Evolutionary conservation across 2,329 filamentous ascomycete genomes (phyloP), one percentile per base, ranked within the genome.

Genomic region (Ascochyta koolunga): DNA sequence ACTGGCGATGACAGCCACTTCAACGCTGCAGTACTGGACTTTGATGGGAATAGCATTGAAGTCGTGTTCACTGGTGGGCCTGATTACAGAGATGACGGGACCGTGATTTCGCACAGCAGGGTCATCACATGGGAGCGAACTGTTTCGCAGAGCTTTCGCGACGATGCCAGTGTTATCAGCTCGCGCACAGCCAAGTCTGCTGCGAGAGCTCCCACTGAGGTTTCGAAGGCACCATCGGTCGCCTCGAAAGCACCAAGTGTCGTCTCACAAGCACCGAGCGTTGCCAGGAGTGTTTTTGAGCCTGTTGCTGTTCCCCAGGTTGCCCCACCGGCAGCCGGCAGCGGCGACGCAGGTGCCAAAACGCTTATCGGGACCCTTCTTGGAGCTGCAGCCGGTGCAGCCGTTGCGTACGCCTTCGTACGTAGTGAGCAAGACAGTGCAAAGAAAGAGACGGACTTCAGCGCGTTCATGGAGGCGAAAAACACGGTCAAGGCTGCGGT

Each of bases 1-100:
- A 81, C 83, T 68, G 75, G 78, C 16, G 77, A 82, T 3, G 78
- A 79, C 67, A 77, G 83, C 75, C 79, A 85, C 78, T 81, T 86
- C 76, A 87, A 85, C 58, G 84, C 85, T 41, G 83, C 84, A 6
- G 78, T 91, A 35, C 82, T 86, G 56, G 91, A 96, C 74, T 82
- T 90, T 49, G 91, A 96, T 77, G 90, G 90, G 44, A 96, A 96
- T 77, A 89, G 84, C 64, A 86, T 96, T 70, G 90, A 95, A 69
- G 89, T 90, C 25, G 85, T 93, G 43, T 89, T 86, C 71, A 79
- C 80, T 46, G 76, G 78, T 47, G 74, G 70, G 35, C 73, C 71
- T 32, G 72, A 71, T 54, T 58, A 70, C 59, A 65, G 60, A 54
- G 72, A 76, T 38, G 75, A 78, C 47, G 73, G 69, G 2, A 70